A percentile compares a stretch with the other conserved stretches of the same genome.
phyloP scores from a whole-genome alignment of 257 asterid species.

The Rehmannia glutinosa region DNA sequence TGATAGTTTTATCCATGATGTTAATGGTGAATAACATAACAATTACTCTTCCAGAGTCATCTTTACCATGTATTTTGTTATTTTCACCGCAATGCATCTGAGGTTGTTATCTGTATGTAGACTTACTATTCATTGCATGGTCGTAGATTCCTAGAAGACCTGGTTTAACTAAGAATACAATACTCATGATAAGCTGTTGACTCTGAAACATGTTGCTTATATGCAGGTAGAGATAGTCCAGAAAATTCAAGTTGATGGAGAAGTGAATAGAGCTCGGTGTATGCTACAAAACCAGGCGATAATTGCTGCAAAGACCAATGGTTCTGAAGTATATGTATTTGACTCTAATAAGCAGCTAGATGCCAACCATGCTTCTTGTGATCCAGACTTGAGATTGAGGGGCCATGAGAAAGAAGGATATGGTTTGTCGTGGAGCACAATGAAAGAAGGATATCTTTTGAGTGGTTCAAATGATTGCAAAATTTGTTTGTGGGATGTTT shows the following conservation, averaged over 20 bases:
- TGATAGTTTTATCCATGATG: background rate
- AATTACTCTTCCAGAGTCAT: no score
- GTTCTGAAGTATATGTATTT: conserved; percentile 70
- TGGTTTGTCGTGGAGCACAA: conserved; percentile 91
- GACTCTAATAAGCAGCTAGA: conserved; percentile 52
- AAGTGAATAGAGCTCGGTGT: conserved; percentile 86
- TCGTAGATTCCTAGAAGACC: background rate
- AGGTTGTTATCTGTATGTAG: no score
- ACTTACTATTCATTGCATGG: no score
- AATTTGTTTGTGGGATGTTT: conserved; percentile 86
- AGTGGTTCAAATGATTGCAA: conserved; percentile 89
- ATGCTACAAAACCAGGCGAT: conserved; percentile 69
- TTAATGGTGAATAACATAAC: background rate
- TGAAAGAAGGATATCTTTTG: conserved; percentile 71
- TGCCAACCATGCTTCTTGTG: conserved; percentile 34
- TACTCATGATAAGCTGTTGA: background rate
- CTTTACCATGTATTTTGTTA: no score
- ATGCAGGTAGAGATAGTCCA: conserved; percentile 76
- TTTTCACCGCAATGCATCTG: background rate
- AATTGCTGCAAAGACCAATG: conserved; percentile 82
- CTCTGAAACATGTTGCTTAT: conserved; percentile 3
- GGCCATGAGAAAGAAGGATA: conserved; percentile 95
- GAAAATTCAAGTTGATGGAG: conserved; percentile 82
- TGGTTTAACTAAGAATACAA: background rate
- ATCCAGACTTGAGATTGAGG: conserved; percentile 74